phyloP scores from a whole-genome alignment of 2,329 filamentous ascomycete genomes.

The Phyllosticta citrichinensis region DNA sequence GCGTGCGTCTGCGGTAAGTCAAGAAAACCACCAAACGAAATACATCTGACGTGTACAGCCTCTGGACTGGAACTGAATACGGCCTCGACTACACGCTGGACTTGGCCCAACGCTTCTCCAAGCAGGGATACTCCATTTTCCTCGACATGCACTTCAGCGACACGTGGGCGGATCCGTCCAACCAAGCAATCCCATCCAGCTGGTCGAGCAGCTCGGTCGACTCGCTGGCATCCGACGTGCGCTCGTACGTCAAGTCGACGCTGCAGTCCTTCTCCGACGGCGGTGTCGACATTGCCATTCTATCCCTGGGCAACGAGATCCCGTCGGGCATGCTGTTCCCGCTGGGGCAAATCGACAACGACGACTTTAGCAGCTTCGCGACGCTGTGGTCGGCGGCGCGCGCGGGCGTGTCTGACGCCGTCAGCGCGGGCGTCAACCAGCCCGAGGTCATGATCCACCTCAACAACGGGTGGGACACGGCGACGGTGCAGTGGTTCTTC shows the following conservation, averaged over 20 bases:
- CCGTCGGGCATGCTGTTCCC: conserved; percentile 57
- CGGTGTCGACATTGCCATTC: conserved; percentile 48
- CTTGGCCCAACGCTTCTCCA: conserved; percentile 55
- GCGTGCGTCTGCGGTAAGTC: conserved; percentile 7
- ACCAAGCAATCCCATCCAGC: conserved; percentile 53
- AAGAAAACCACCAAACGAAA: not conserved
- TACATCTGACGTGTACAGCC: conserved; percentile 21
- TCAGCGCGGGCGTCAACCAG: conserved; percentile 35
- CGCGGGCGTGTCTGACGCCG: conserved; percentile 54
- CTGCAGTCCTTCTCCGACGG: conserved; percentile 50
- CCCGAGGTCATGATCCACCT: conserved; percentile 66
- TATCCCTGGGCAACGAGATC: conserved; percentile 68
- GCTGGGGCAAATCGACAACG: conserved; percentile 45
- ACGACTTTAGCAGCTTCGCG: conserved; percentile 46
- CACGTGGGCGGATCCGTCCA: conserved; percentile 58
- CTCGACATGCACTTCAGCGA: conserved; percentile 59
- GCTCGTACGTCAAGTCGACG: conserved; percentile 57
- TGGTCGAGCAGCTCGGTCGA: conserved; percentile 51
- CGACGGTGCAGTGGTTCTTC: conserved; percentile 50
- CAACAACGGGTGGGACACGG: conserved; percentile 67
- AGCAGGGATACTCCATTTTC: conserved; percentile 50
- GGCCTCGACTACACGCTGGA: conserved; percentile 60
- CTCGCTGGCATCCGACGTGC: conserved; percentile 50
- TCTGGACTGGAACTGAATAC: conserved; percentile 61
- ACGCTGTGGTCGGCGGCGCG: conserved; percentile 54